Percentiles rank a stretch among this genome's conserved stretches.
Evolutionary conservation across 441 rosid species (phyloP).

Genomic region (Isatis lusitanica): DNA sequence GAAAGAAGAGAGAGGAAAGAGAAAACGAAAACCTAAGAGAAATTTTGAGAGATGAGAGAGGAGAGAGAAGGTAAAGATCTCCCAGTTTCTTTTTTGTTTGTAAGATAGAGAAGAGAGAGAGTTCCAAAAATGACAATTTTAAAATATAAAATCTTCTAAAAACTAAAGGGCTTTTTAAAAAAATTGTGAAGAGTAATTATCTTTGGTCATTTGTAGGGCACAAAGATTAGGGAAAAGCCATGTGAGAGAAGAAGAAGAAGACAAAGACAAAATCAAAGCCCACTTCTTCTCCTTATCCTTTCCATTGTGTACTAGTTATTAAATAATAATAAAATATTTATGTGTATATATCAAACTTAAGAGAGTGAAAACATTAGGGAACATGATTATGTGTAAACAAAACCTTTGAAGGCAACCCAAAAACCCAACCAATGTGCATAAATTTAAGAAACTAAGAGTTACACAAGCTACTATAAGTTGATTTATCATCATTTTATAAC

Average conservation of each 20-base stretch:
- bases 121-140: slow-evolving; percentile 31
- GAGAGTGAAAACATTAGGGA: not conserved
- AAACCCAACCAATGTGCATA: not conserved
- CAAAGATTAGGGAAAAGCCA: not conserved
- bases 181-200: not conserved
- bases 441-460: too few species aligned
- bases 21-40: slow-evolving; percentile 11
- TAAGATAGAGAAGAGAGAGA: slow-evolving; percentile 11
- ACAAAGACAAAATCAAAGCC: slow-evolving; percentile 16
- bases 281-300: slow-evolving; percentile 11
- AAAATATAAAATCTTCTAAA: not conserved
- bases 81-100: not conserved
- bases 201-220: slow-evolving; percentile 15
- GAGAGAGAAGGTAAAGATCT: slow-evolving; percentile 22
- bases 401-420: not conserved
- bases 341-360: too few species aligned
- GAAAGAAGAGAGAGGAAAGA: slow-evolving; percentile 40
- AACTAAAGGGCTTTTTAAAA: not conserved
- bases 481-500: not conserved
- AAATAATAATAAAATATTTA: too few species aligned
- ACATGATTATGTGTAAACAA: not conserved
- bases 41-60: slow-evolving; percentile 42
- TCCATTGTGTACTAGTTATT: not conserved
- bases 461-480: not conserved
- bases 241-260: slow-evolving; percentile 24